Evolutionary conservation across 345 rosid genomes (phyloP), one percentile per base, ranked within the genome.

Genomic region (Noccaea bulbosa): DNA sequence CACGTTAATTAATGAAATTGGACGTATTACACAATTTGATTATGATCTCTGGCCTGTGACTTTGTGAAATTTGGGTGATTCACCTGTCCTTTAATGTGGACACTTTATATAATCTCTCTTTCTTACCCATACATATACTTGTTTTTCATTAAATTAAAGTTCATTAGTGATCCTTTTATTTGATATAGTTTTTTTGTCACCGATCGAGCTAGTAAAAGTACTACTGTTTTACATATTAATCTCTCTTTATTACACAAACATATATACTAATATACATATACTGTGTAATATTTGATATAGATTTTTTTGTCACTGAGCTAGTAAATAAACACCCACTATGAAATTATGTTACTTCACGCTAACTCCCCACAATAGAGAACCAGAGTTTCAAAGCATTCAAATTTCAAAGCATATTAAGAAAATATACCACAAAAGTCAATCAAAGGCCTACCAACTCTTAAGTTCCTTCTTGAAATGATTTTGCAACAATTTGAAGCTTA

Each of bases 121-220:
- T 63, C 65, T 51, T 51, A 56, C 69, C 15, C 30, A 51, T 61
- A 10, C 35, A 50, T 30, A 40, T 52, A 52, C 24, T 54, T 50
- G 35, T 7, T 37, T 52, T 55, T 50, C 37, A 32, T 57, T 24
- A 12, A 15, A 57, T 16, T 8, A 17, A 30, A 30, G 30, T 51
- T n/a, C 62, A 5, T 51, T 17, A 70, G 24, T 51, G 27, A 61
- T 51, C 50, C 7, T 50, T 71, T 41, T 45, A 52, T 53, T 39
- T 63, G 34, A 72, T 56, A 12, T 15, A 11, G 22, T 20, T 46
- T 37, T 32, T 56, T 52, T 50, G 68, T 71, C 75, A 70, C 61
- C 1, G 54, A 54, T 64, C 64, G 54, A 54, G 70, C 64, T 72
- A 56, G 56, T 72, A 72, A 63, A 71, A 62, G 70, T 53, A 53